Evolutionary conservation across 1,284 basidiomycete species (phyloP).

Genomic region (Fomitopsis schrenkii): DNA sequence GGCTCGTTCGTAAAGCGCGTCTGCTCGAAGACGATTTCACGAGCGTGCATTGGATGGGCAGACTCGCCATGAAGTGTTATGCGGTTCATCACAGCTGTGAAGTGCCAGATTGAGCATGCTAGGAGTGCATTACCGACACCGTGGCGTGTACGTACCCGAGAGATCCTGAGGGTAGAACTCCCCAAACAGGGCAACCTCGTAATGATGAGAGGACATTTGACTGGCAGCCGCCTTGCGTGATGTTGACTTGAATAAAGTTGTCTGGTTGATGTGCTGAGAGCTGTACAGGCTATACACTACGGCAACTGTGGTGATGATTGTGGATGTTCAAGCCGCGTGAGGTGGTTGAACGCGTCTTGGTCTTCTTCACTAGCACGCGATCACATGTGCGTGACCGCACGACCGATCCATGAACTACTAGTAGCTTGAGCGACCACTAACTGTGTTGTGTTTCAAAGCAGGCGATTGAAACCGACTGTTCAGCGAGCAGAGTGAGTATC

Average conservation of each 20-base stretch:
- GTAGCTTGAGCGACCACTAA: background rate
- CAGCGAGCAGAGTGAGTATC: background rate
- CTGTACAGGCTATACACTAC: too few relatives aligned
- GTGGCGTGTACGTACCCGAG: constrained; percentile 13
- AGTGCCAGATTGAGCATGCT: constrained; percentile 24
- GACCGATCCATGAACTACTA: too few relatives aligned
- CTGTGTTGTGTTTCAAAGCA: background rate
- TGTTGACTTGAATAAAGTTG: too few relatives aligned
- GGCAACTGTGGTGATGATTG: too few relatives aligned
- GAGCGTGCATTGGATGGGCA: constrained; percentile 60
- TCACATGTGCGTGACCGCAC: background rate
- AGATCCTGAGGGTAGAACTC: constrained; percentile 53
- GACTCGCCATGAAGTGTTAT: constrained; percentile 75
- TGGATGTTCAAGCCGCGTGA: too few relatives aligned
- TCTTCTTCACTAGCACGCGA: background rate
- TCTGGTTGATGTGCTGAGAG: too few relatives aligned
- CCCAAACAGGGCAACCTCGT: constrained; percentile 76
- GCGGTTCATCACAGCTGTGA: constrained; percentile 65
- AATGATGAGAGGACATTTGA: constrained; percentile 41
- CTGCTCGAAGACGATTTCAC: constrained; percentile 71
- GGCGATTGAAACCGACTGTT: too few relatives aligned
- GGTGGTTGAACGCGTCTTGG: too few relatives aligned
- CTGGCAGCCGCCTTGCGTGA: too few relatives aligned
- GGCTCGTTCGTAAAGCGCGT: constrained; percentile 44
- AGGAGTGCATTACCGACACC: background rate